Percentiles rank a stretch among this genome's conserved stretches.
phyloP scores from a whole-genome alignment of 768 basidiomycete species.

The Gyrodon lividus region DNA sequence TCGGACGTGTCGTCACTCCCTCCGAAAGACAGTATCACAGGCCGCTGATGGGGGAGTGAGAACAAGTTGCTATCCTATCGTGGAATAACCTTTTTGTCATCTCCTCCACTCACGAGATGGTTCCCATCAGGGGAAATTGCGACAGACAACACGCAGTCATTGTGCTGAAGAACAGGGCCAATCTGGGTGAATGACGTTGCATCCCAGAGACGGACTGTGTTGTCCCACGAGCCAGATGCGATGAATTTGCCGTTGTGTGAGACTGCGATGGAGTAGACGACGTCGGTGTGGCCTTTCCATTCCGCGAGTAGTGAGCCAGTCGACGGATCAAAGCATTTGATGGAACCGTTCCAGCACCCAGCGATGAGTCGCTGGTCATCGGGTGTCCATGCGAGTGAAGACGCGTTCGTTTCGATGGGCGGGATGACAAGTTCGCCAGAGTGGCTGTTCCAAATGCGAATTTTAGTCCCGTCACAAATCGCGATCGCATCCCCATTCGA shows the following conservation, averaged over 20 bases:
- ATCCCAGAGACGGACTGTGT: conserved; percentile 19
- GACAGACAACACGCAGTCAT: conserved; percentile 1
- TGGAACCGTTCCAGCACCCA: too few species aligned
- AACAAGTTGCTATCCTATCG: too few species aligned
- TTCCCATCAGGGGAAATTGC: not conserved
- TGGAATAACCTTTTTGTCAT: not conserved
- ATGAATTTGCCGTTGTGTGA: too few species aligned
- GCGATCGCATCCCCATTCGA: conserved; percentile 1
- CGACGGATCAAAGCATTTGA: too few species aligned
- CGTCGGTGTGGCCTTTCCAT: too few species aligned
- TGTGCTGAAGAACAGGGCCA: conserved; percentile 5
- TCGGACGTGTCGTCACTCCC: too few species aligned
- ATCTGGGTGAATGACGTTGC: conserved; percentile 3
- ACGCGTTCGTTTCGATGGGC: not conserved
- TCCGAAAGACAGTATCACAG: too few species aligned
- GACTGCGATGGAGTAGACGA: too few species aligned
- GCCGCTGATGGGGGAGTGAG: too few species aligned
- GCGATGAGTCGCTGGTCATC: not conserved
- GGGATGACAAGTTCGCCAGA: too few species aligned
- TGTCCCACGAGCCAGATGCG: too few species aligned
- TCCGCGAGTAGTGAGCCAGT: too few species aligned
- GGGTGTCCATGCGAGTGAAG: conserved; percentile 4
- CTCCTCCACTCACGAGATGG: not conserved
- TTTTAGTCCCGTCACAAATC: not conserved
- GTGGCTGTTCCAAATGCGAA: not conserved